Evolutionary conservation across 108 stramenopile genomes (phyloP).

Genomic region (Fragilariopsis cylindrus): DNA sequence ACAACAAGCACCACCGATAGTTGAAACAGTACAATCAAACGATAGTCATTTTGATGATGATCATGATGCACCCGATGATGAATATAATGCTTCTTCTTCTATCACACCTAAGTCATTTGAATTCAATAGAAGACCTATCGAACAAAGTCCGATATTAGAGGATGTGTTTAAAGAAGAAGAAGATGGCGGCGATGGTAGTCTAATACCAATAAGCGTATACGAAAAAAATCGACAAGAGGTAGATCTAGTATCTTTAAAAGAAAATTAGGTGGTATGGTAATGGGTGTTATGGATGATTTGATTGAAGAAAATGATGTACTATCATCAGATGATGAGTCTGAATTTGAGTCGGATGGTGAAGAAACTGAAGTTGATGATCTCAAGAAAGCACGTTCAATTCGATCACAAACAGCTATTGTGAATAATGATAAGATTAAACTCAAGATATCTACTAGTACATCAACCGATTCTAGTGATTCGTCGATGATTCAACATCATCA

Average conservation of each 20-base stretch:
- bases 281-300: constrained; percentile 17
- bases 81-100: too few relatives aligned
- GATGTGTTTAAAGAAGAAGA: background rate
- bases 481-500: background rate
- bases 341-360: background rate
- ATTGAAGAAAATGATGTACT: constrained; percentile 11
- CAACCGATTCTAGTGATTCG: background rate
- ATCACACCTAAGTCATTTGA: too few relatives aligned
- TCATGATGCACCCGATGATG: too few relatives aligned
- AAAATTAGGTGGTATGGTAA: background rate
- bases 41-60: background rate
- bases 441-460: background rate
- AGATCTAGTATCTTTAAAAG: constrained; percentile 12
- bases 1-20: background rate
- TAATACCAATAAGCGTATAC: background rate
- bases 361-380: constrained; percentile 10
- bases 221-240: constrained; percentile 10
- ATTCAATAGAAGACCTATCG: background rate
- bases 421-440: constrained; percentile 17
- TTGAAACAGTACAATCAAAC: background rate
- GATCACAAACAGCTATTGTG: constrained; percentile 6
- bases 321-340: constrained; percentile 4
- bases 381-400: background rate
- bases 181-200: background rate
- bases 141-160: background rate